These are phyloP conservation scores for Aspergillus luchuensis DNA, from an alignment of 2,329 filamentous ascomycete species.

Conservation along the genomic window DNA sequence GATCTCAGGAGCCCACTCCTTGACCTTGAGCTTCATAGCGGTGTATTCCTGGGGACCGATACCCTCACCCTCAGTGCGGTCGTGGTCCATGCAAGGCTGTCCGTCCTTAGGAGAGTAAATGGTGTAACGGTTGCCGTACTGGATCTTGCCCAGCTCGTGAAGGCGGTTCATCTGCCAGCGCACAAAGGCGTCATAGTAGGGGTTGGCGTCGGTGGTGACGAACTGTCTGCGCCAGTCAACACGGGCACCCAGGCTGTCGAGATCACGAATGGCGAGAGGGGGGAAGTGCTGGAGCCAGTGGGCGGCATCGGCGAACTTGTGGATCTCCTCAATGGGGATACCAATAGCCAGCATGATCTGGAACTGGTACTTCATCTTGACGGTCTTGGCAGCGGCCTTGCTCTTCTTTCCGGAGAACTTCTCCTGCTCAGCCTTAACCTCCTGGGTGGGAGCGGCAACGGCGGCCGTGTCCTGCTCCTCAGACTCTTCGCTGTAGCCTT, in stretches of 20 bases:
- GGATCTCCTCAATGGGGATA: slow-evolving; percentile 83
- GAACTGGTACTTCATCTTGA: slow-evolving; percentile 94
- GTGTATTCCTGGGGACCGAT: slow-evolving; percentile 89
- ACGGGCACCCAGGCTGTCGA: slow-evolving; percentile 79
- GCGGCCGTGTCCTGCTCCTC: slow-evolving; percentile 52
- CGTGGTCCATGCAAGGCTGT: slow-evolving; percentile 86
- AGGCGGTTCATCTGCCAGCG: slow-evolving; percentile 96
- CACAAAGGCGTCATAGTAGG: slow-evolving; percentile 94
- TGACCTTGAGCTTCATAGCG: slow-evolving; percentile 84
- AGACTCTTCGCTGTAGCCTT: slow-evolving; percentile 68
- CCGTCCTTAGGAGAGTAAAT: slow-evolving; percentile 90
- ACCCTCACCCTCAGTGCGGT: slow-evolving; percentile 77
- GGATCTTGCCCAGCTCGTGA: slow-evolving; percentile 86
- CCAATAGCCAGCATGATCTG: slow-evolving; percentile 92
- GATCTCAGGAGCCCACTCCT: slow-evolving; percentile 82
- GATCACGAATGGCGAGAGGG: slow-evolving; percentile 72
- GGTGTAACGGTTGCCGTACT: slow-evolving; percentile 90
- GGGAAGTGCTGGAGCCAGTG: slow-evolving; percentile 94
- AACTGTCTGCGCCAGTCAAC: slow-evolving; percentile 94
- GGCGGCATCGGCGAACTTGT: slow-evolving; percentile 86
- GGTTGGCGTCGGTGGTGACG: slow-evolving; percentile 94
- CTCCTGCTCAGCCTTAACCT: slow-evolving; percentile 77
- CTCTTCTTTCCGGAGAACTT: slow-evolving; percentile 93
- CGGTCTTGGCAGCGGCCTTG: slow-evolving; percentile 85
- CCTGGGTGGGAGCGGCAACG: slow-evolving; percentile 64